A percentile compares a stretch with the other conserved stretches of the same genome.
Evolutionary conservation across 495 filamentous ascomycete genomes (phyloP).

Genomic region (Podospora didyma): DNA sequence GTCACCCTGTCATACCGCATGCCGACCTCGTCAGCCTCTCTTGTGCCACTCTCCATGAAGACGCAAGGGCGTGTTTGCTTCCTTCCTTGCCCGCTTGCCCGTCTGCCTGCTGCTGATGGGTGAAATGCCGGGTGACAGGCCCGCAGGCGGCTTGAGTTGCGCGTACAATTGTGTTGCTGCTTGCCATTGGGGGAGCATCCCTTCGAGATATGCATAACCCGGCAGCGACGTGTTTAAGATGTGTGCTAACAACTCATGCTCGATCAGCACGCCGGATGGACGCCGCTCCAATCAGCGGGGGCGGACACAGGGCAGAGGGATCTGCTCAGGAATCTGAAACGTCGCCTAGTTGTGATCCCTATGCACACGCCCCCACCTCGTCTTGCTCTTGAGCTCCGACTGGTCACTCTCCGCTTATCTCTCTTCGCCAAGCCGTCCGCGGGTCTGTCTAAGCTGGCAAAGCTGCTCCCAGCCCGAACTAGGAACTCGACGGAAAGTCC

Average conservation of each 20-base stretch:
- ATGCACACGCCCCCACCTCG: not conserved
- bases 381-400: not conserved
- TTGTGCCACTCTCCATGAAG: too few species aligned
- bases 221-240: constrained; percentile 14
- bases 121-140: not conserved
- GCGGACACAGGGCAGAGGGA: constrained; percentile 2
- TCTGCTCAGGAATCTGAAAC: constrained; percentile 20
- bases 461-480: not conserved
- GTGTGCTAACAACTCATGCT: constrained; percentile 16
- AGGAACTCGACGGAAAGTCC: too few species aligned
- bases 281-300: constrained; percentile 12
- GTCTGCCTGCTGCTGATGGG: too few species aligned
- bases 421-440: not conserved
- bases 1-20: too few species aligned
- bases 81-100: too few species aligned
- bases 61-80: too few species aligned
- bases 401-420: not conserved
- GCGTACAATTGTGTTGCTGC: not conserved
- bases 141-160: not conserved
- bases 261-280: not conserved
- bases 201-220: constrained; percentile 5
- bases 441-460: not conserved
- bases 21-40: too few species aligned
- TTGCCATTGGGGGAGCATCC: not conserved
- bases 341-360: not conserved